Percentiles rank a stretch among this genome's conserved stretches.
Evolutionary conservation across 106 monocot genomes (phyloP).

Genomic region (Dioscorea dumetorum): DNA sequence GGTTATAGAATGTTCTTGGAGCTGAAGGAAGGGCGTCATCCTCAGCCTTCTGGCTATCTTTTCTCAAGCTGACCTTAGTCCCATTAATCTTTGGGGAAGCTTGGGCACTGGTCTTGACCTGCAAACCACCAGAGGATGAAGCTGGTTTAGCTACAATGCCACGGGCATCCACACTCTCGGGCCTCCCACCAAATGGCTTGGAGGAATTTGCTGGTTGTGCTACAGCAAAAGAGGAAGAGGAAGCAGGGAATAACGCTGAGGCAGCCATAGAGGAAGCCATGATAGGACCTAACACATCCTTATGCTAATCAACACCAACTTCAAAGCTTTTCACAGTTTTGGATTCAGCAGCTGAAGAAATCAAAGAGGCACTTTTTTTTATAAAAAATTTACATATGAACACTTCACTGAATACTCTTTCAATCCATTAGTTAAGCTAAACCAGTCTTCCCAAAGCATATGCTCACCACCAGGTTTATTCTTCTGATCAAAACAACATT

Average conservation of each 20-base stretch:
- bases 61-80: constrained; percentile 31
- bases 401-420: no score
- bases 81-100: constrained; percentile 60
- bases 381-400: no score
- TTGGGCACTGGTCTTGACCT: constrained; percentile 48
- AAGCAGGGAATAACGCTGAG: constrained; percentile 45
- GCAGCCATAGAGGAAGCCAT: constrained; percentile 46
- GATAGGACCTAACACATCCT: background rate
- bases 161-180: constrained; percentile 22
- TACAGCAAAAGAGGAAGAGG: constrained; percentile 21
- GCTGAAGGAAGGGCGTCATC: constrained; percentile 23
- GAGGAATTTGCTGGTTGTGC: constrained; percentile 11
- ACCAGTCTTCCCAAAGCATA: no score
- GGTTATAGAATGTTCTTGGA: constrained; percentile 86
- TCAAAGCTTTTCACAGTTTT: no score
- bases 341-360: no score
- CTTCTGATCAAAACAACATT: no score
- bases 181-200: constrained; percentile 12
- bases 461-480: no score
- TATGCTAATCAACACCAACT: background rate
- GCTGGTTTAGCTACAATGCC: constrained; percentile 34
- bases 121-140: constrained; percentile 26
- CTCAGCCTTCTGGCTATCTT: constrained; percentile 26
- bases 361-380: no score
- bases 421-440: no score